Evolutionary conservation across 2,329 filamentous ascomycete species (phyloP).

Genomic region (Calonectria montana): DNA sequence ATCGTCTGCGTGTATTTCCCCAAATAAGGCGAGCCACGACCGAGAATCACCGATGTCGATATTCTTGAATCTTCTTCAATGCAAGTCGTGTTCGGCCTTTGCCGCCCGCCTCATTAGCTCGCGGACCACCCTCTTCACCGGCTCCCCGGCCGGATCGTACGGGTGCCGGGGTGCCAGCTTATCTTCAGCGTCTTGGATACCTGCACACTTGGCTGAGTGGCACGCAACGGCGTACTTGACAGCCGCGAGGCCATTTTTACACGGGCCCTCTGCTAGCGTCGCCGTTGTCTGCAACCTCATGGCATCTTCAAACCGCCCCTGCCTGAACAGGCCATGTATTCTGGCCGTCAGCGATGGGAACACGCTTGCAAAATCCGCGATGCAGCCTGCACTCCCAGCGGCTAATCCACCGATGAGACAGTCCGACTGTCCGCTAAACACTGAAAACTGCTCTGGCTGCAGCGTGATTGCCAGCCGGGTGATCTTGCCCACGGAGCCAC

Average conservation of each 20-base stretch:
- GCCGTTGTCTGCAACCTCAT: slow-evolving; percentile 70
- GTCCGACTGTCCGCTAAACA: slow-evolving; percentile 79
- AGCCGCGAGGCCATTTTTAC: slow-evolving; percentile 73
- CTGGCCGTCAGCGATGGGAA: slow-evolving; percentile 67
- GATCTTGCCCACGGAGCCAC: slow-evolving; percentile 78
- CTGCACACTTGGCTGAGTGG: slow-evolving; percentile 68
- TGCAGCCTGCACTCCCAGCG: slow-evolving; percentile 68
- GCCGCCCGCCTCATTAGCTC: slow-evolving; percentile 56
- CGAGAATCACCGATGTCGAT: background rate
- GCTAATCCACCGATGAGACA: slow-evolving; percentile 73
- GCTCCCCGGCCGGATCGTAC: slow-evolving; percentile 63
- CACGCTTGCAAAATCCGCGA: slow-evolving; percentile 73
- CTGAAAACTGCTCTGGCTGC: slow-evolving; percentile 67
- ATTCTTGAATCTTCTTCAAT: background rate
- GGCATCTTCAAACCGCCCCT: slow-evolving; percentile 68
- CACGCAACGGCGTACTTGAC: slow-evolving; percentile 76
- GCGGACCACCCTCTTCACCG: slow-evolving; percentile 54
- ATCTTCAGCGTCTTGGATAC: slow-evolving; percentile 68
- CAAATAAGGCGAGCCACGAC: background rate
- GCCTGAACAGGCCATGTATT: slow-evolving; percentile 71
- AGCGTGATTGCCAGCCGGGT: slow-evolving; percentile 67
- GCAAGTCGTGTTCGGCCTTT: slow-evolving; percentile 51
- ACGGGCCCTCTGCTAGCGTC: slow-evolving; percentile 73
- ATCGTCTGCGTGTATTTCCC: background rate
- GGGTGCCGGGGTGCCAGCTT: slow-evolving; percentile 70